A percentile compares a stretch with the other conserved stretches of the same genome.
phyloP scores from a whole-genome alignment of 2,329 filamentous ascomycete species.

The Akanthomyces muscarius region DNA sequence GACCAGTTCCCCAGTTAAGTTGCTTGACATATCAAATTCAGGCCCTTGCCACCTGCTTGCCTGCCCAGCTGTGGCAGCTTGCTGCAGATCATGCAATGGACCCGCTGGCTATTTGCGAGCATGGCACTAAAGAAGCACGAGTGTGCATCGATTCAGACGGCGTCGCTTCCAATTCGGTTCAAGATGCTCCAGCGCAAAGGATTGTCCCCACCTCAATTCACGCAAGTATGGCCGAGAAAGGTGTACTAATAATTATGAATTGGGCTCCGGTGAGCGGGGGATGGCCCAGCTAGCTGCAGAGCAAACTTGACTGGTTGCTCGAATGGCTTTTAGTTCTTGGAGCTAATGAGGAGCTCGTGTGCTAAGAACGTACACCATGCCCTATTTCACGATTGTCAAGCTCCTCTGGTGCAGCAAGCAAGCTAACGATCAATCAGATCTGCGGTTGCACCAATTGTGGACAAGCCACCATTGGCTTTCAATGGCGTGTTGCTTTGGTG shows the following conservation, averaged over 20 bases:
- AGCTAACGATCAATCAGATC: constrained; percentile 10
- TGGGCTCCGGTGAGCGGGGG: not conserved
- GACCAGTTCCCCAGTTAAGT: not conserved
- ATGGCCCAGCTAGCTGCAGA: not conserved
- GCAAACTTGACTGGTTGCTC: not conserved
- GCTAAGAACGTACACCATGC: not conserved
- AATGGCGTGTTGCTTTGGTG: not conserved
- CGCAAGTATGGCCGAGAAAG: not conserved
- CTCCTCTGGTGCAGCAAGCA: constrained; percentile 2
- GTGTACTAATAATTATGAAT: not conserved
- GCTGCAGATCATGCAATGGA: not conserved
- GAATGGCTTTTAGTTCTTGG: not conserved
- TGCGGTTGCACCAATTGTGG: constrained; percentile 5
- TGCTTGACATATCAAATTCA: not conserved
- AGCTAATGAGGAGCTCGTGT: not conserved
- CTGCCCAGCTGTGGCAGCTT: not conserved
- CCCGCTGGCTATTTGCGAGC: not conserved
- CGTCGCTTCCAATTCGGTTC: not conserved
- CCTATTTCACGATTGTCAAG: not conserved
- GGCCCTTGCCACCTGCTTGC: not conserved
- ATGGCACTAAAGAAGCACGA: not conserved
- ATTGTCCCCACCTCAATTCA: constrained; percentile 2
- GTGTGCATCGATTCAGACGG: not conserved
- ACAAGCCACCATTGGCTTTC: constrained; percentile 2
- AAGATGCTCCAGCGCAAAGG: not conserved